phyloP scores from a whole-genome alignment of 73 alveolate species.

The Paramecium biaurelia region DNA sequence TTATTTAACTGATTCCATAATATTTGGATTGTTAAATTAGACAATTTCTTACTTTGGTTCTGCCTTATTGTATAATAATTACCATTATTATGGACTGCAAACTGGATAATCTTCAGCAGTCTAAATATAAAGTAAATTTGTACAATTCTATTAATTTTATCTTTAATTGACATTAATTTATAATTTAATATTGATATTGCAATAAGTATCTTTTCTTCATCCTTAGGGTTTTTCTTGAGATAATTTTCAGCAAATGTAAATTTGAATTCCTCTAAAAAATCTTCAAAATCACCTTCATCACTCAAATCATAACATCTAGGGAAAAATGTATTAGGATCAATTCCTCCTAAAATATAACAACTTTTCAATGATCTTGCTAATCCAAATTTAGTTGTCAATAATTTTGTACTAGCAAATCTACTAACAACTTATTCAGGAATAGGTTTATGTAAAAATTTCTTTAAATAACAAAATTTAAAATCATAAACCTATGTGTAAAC shows the following conservation, averaged over 20 bases:
- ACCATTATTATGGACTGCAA: slow-evolving; percentile 56
- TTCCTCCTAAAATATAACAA: slow-evolving; percentile 7
- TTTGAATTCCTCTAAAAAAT: slow-evolving; percentile 58
- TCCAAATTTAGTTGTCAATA: slow-evolving; percentile 52
- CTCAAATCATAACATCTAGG: slow-evolving; percentile 64
- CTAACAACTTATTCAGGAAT: slow-evolving; percentile 2
- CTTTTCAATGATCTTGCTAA: slow-evolving; percentile 53
- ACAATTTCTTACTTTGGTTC: neutral
- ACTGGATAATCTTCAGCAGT: slow-evolving; percentile 13
- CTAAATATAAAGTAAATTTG: neutral
- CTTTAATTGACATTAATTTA: neutral
- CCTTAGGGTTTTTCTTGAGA: slow-evolving; percentile 24
- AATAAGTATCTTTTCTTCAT: neutral
- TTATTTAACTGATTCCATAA: neutral
- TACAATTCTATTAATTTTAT: neutral
- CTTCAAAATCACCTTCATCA: slow-evolving; percentile 63
- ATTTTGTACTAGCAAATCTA: slow-evolving; percentile 29
- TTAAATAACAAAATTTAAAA: slow-evolving; percentile 43
- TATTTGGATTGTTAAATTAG: neutral
- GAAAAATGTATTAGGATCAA: slow-evolving; percentile 32
- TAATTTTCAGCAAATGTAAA: slow-evolving; percentile 52
- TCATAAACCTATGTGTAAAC: slow-evolving; percentile 38
- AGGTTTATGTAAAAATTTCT: slow-evolving; percentile 51
- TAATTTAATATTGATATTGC: neutral
- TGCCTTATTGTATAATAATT: neutral